Conservation (phyloP, 2,329 filamentous ascomycete genomes). For the Xylariaceae sp. region DNA sequence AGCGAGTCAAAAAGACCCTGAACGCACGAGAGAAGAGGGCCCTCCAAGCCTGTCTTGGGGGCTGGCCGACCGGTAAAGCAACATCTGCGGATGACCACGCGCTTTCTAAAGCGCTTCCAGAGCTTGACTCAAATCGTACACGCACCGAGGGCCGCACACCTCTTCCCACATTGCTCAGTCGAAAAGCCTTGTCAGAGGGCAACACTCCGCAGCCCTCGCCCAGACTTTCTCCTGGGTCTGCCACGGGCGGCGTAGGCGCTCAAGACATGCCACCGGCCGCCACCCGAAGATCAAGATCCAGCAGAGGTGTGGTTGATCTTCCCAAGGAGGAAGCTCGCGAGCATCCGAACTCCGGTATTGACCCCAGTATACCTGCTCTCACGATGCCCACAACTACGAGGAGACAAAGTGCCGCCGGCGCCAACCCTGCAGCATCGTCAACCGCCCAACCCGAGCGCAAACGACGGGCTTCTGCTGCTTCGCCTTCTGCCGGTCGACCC, state of each 20-base stretch:
- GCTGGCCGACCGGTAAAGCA: too few relatives aligned
- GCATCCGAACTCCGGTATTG: slow-evolving; percentile 19
- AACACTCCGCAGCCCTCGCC: slow-evolving; percentile 20
- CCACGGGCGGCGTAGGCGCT: slow-evolving; percentile 17
- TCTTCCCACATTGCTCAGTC: slow-evolving; percentile 25
- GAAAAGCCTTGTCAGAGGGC: slow-evolving; percentile 25
- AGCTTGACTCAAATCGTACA: slow-evolving; percentile 5
- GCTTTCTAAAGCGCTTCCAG: too few relatives aligned
- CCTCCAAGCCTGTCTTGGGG: too few relatives aligned
- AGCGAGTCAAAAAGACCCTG: too few relatives aligned
- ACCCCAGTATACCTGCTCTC: slow-evolving; percentile 16
- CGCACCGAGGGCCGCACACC: not conserved
- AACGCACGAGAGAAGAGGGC: too few relatives aligned
- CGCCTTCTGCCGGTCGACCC: slow-evolving; percentile 19
- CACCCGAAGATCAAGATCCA: slow-evolving; percentile 18
- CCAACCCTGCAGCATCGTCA: slow-evolving; percentile 7
- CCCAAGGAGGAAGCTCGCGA: slow-evolving; percentile 27
- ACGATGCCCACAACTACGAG: slow-evolving; percentile 23
- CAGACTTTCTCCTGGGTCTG: slow-evolving; percentile 10
- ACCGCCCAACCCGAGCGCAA: slow-evolving; percentile 13
- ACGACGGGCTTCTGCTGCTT: slow-evolving; percentile 19
- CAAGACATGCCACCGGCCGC: slow-evolving; percentile 22
- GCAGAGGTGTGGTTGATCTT: slow-evolving; percentile 23
- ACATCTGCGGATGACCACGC: too few relatives aligned
- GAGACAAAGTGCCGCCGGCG: slow-evolving; percentile 15